phyloP scores from a whole-genome alignment of 306 rosid species.

The Rosa chinensis region DNA sequence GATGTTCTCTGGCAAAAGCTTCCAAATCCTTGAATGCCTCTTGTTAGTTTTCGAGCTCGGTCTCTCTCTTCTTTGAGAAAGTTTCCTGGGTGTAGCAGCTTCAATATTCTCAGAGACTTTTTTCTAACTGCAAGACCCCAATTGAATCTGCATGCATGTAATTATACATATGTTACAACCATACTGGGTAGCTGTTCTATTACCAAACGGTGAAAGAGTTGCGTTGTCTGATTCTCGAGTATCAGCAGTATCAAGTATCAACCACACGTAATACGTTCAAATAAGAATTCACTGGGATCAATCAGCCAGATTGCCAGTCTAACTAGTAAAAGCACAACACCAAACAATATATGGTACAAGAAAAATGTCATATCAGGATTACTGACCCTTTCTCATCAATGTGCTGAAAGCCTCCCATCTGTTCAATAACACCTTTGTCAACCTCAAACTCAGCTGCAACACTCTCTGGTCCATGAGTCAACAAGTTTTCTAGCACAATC shows the following conservation, averaged over 20 bases:
- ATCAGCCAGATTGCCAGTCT: neutral
- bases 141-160: conserved; percentile 59
- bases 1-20: conserved; percentile 58
- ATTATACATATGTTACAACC: neutral
- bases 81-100: conserved; percentile 53
- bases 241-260: neutral
- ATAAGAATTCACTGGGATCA: neutral
- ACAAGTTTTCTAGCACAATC: conserved; percentile 68
- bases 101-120: conserved; percentile 68
- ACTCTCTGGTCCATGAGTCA: conserved; percentile 97
- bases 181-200: neutral
- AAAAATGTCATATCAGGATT: neutral
- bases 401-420: conserved; percentile 65
- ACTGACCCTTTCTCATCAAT: conserved; percentile 71
- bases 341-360: neutral
- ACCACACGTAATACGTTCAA: neutral
- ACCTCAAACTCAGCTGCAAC: conserved; percentile 66
- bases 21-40: conserved; percentile 95
- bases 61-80: conserved; percentile 81
- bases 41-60: conserved; percentile 65
- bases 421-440: conserved; percentile 57
- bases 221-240: neutral
- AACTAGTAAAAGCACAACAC: neutral
- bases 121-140: conserved; percentile 90
- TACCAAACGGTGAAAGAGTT: neutral